Evolutionary conservation across 2,329 filamentous ascomycete genomes (phyloP), one percentile per base, ranked within the genome.

Genomic region (Talaromyces marneffei): DNA sequence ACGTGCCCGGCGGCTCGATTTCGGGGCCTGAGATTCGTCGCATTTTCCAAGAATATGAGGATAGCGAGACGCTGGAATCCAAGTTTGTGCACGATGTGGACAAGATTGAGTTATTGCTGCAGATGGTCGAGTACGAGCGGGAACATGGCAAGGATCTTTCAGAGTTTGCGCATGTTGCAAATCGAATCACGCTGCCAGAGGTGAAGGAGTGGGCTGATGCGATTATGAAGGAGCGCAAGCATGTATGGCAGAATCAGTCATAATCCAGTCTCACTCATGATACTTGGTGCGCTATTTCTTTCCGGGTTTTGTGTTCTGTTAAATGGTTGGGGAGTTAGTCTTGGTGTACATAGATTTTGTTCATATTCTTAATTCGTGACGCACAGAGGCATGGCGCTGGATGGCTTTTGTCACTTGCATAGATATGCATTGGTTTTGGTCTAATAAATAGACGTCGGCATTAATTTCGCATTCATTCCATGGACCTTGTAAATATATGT

Each of bases 61-160:
- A 94, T 68, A 87, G 86, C 18, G 71, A 87, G 77, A 97, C 94
- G 8, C 78, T 87, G 14, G 93, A 99, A 73, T 90, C 89, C 67
- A 82, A 87, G 64, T 97, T 93, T 65, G 94, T 99, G 46, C 94
- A 99, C 74, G 94, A 99, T 74, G 85, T 99, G 62, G 94, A 99
- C 78, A 97, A 97, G 86, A 87, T 99, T 75, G 94, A 99, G 79
- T 80, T 99, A 66, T 78, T 99, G 64, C 79, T 96, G 71, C 94
- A 99, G 79, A 97, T 97, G 90, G 80, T 96, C 31, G 94, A 99
- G 76, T 99, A 99, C 71, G 94, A 99, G 83, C 87, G 89, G 69
- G 78, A 82, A 12, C 81, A 85, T 55, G 77, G 86, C 65, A 74
- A 91, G 40, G 91, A 97, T 74, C 78, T 99, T 56, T 85, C 88